Evolutionary conservation across 768 basidiomycete species (phyloP).

Genomic region (Leccinum truebloodii): DNA sequence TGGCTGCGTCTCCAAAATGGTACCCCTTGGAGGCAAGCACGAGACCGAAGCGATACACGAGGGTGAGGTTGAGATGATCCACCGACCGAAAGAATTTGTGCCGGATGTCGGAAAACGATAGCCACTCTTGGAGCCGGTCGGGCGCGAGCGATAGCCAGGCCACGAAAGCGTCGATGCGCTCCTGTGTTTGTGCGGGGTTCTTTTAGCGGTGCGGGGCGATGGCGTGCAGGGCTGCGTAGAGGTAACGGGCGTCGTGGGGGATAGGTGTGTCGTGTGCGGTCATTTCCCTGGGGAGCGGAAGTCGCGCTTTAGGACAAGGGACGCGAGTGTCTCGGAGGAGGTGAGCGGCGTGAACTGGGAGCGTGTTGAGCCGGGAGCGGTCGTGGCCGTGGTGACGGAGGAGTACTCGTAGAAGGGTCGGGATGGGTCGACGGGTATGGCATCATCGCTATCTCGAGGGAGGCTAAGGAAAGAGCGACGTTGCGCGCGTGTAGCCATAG

Average conservation of each 20-base stretch:
- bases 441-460: slow-evolving; percentile 36
- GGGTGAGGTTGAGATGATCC: slow-evolving; percentile 32
- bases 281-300: slow-evolving; percentile 34
- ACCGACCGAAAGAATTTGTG: slow-evolving; percentile 33
- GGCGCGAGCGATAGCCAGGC: slow-evolving; percentile 50
- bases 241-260: slow-evolving; percentile 8
- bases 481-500: slow-evolving; percentile 23
- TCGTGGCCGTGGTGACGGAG: slow-evolving; percentile 13
- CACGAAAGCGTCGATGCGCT: slow-evolving; percentile 27
- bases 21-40: slow-evolving; percentile 52
- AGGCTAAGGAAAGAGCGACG: slow-evolving; percentile 10
- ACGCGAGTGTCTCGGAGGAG: slow-evolving; percentile 25
- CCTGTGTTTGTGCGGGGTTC: not conserved
- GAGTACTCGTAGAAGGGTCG: slow-evolving; percentile 37
- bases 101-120: slow-evolving; percentile 32
- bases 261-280: slow-evolving; percentile 39
- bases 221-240: slow-evolving; percentile 13
- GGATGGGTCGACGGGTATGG: slow-evolving; percentile 35
- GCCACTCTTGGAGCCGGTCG: slow-evolving; percentile 21
- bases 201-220: slow-evolving; percentile 26
- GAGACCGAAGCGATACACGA: slow-evolving; percentile 29
- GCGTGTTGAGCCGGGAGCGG: not conserved
- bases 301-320: slow-evolving; percentile 23
- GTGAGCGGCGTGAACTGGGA: slow-evolving; percentile 23
- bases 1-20: not conserved